A percentile compares a stretch with the other conserved stretches of the same genome.
These are phyloP conservation scores for Panicum miliaceum DNA, from an alignment of 176 grass and related monocot genomes.

Conservation along the genomic window DNA sequence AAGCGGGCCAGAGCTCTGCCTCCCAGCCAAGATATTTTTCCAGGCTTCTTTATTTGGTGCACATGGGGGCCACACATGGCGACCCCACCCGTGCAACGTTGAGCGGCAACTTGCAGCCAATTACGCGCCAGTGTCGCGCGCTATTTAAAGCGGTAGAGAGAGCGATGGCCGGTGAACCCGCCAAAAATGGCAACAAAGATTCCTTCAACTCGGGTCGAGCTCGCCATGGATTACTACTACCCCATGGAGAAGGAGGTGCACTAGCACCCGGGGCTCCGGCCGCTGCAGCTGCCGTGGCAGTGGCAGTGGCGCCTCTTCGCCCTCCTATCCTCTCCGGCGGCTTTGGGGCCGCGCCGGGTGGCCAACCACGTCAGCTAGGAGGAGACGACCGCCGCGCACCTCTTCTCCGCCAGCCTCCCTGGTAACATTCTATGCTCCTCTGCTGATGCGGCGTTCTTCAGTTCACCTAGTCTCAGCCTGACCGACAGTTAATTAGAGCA, in stretches of 20 bases:
- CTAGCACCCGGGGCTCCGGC: not conserved
- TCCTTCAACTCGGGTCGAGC: not conserved
- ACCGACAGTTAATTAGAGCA: no score
- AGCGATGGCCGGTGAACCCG: not conserved
- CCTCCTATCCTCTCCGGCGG: slow-evolving; percentile 33
- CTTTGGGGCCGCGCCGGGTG: slow-evolving; percentile 5
- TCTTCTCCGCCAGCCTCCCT: slow-evolving; percentile 66
- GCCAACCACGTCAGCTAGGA: slow-evolving; percentile 68
- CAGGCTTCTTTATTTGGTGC: not conserved
- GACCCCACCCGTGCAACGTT: no score
- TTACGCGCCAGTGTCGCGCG: not conserved
- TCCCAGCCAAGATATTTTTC: slow-evolving; percentile 39
- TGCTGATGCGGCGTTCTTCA: no score
- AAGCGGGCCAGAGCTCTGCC: not conserved
- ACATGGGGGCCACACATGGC: slow-evolving; percentile 34
- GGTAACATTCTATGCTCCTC: no score
- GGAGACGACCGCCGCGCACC: slow-evolving; percentile 66
- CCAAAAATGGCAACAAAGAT: not conserved
- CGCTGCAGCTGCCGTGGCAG: slow-evolving; percentile 36
- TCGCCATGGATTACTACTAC: slow-evolving; percentile 47
- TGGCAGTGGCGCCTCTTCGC: slow-evolving; percentile 51
- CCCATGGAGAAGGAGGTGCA: slow-evolving; percentile 32
- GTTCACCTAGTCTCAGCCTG: no score
- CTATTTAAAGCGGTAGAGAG: slow-evolving; percentile 8
- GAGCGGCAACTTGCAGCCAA: slow-evolving; percentile 29